Base-by-base conservation (phyloP, 768 basidiomycete species). In the Atractiella rhizophila region DNA sequence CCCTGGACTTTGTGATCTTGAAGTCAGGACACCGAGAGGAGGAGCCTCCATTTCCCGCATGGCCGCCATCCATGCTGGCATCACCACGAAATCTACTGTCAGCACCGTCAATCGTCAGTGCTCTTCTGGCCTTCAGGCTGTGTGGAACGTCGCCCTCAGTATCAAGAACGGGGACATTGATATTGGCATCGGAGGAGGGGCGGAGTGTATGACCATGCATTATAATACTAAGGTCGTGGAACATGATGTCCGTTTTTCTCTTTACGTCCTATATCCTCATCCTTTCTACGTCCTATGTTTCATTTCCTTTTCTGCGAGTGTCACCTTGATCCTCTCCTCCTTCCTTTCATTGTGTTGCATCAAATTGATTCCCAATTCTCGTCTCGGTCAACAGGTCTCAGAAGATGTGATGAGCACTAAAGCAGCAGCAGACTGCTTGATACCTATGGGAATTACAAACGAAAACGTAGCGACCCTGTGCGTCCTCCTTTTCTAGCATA, bases 91-190 rank as follows among this genome's bases (percentile, higher is more conserved):
- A 51, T 44, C 56, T 11, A 54, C 59, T 25, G 48, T 60, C 54
- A 59, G 58, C 53, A 61, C 62, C 3, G 54, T 63, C 46, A 64
- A 64, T 56, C 49, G 62, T 37, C 62, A 62, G 46, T 64, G 62
- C 50, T 60, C 60, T 0, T 62, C 61, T 4, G 57, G 58, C 31
- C 50, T 64, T 9, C 60, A 59, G 24, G 57, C 62, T 28, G 53
- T 62, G 12, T 59, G 58, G 36, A 59, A 60, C 44, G 48, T 53
- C 16, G 52, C 52, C 2, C 37, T 42, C 33, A 39, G 40, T 25
- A 64, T 64, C 54, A 56, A 59, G 41, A 49, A 54, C 15, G 62
- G 61, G 6, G 56, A 60, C 34, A 63, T 64, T 42, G 58, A 61
- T 43, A 60, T 63, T 43, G 62, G 63, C 46, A 59, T 64, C 42